Percentiles rank a stretch among this genome's conserved stretches.
phyloP scores from a whole-genome alignment of 257 asterid species.

The Solanum chilense region DNA sequence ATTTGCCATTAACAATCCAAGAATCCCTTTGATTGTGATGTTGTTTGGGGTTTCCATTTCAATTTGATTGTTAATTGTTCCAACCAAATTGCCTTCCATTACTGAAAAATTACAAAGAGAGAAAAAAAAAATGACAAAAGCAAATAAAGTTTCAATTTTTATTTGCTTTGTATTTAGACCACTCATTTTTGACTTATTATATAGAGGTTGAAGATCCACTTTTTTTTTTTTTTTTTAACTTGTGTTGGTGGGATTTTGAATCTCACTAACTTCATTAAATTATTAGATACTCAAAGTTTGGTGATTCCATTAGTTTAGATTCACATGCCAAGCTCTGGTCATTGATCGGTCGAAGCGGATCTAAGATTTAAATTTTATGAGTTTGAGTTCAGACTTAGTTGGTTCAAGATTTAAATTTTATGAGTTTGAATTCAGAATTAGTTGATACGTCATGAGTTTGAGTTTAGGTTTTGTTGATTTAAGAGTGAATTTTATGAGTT shows the following conservation, averaged over 20 bases:
- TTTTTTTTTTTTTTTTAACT: too few relatives aligned
- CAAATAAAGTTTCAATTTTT: not conserved
- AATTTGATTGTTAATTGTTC: not conserved
- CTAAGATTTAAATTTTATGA: too few relatives aligned
- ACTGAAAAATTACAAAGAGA: not conserved
- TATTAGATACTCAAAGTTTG: not conserved
- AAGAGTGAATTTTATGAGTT: too few relatives aligned
- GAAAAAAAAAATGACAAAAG: not conserved
- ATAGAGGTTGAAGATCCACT: not conserved
- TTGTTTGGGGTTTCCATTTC: constrained; percentile 32
- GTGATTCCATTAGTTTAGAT: too few relatives aligned
- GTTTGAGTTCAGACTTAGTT: too few relatives aligned
- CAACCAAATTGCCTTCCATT: not conserved
- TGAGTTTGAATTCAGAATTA: too few relatives aligned
- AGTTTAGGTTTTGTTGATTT: too few relatives aligned
- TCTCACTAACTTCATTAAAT: too few relatives aligned
- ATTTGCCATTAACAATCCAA: constrained; percentile 45
- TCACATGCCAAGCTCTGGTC: not conserved
- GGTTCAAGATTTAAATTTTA: too few relatives aligned
- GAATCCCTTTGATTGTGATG: constrained; percentile 68
- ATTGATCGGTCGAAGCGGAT: fast-evolving
- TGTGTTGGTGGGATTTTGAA: not conserved
- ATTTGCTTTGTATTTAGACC: not conserved
- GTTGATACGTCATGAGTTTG: too few relatives aligned
- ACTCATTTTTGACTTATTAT: not conserved